Conservation (phyloP, 139 green algal species). For the Tetradesmus obliquus region DNA sequence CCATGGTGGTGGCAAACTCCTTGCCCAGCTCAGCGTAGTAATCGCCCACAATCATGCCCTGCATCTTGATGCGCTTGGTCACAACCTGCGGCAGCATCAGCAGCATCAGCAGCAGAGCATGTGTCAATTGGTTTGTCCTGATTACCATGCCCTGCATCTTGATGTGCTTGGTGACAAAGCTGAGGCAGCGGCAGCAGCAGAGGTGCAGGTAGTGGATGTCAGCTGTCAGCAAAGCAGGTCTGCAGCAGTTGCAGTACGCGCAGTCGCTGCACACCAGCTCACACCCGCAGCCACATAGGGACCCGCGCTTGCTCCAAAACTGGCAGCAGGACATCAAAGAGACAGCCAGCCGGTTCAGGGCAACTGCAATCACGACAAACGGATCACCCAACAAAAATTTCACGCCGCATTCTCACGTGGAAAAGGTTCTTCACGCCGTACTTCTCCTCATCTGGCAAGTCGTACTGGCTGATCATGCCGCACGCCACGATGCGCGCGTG, state of each 20-base stretch:
- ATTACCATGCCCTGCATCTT: constrained; percentile 43
- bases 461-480: constrained; percentile 62
- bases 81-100: constrained; percentile 37
- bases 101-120: not conserved
- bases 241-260: too few relatives aligned
- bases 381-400: too few relatives aligned
- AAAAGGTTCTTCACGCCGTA: constrained; percentile 57
- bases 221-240: not conserved
- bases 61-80: constrained; percentile 42
- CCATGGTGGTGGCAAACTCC: constrained; percentile 26
- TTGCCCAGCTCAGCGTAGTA: not conserved
- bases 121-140: not conserved
- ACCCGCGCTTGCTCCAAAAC: too few relatives aligned
- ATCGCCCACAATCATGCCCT: constrained; percentile 46
- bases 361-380: too few relatives aligned
- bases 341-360: too few relatives aligned
- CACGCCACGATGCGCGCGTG: constrained; percentile 51
- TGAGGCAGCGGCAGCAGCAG: not conserved
- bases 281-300: too few relatives aligned
- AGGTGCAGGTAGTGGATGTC: not conserved
- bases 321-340: too few relatives aligned
- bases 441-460: constrained; percentile 41
- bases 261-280: too few relatives aligned
- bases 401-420: constrained; percentile 23
- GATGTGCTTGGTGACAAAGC: constrained; percentile 35